Percentiles rank a stretch among this genome's conserved stretches.
Conservation (phyloP, 768 basidiomycete species). For the Xerocomellus amylosporus region DNA sequence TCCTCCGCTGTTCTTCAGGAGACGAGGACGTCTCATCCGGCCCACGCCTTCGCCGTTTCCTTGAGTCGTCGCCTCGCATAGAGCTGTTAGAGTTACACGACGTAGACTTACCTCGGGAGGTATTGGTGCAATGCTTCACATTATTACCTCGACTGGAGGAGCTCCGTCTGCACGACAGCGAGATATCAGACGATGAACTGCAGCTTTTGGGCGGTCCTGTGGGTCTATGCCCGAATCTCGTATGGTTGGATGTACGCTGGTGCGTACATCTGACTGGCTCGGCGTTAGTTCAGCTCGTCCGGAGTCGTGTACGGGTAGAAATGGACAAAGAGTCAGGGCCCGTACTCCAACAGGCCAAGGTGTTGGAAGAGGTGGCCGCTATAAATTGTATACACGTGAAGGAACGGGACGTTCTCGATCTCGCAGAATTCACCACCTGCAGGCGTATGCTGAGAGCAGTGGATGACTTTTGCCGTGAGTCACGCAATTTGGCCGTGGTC, state of each 20-base stretch:
- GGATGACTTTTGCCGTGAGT: slow-evolving; percentile 58
- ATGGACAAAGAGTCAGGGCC: neutral
- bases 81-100: slow-evolving; percentile 49
- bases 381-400: slow-evolving; percentile 58
- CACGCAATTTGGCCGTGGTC: neutral
- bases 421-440: slow-evolving; percentile 48
- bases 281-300: slow-evolving; percentile 50
- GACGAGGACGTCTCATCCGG: slow-evolving; percentile 25
- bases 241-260: slow-evolving; percentile 55
- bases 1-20: slow-evolving; percentile 37
- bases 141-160: slow-evolving; percentile 42
- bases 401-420: slow-evolving; percentile 50
- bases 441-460: slow-evolving; percentile 40
- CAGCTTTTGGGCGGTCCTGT: slow-evolving; percentile 36
- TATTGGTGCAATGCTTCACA: slow-evolving; percentile 37
- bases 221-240: slow-evolving; percentile 47
- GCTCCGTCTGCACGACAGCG: slow-evolving; percentile 56
- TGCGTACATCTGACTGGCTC: slow-evolving; percentile 52
- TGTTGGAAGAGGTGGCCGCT: slow-evolving; percentile 46
- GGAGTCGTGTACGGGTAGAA: slow-evolving; percentile 32
- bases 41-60: slow-evolving; percentile 29
- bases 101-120: slow-evolving; percentile 40
- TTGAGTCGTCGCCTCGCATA: slow-evolving; percentile 34
- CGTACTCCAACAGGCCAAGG: slow-evolving; percentile 14
- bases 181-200: slow-evolving; percentile 49